A percentile compares a stretch with the other conserved stretches of the same genome.
Conservation (phyloP, 441 rosid genomes). For the Pelargonium australe region DNA sequence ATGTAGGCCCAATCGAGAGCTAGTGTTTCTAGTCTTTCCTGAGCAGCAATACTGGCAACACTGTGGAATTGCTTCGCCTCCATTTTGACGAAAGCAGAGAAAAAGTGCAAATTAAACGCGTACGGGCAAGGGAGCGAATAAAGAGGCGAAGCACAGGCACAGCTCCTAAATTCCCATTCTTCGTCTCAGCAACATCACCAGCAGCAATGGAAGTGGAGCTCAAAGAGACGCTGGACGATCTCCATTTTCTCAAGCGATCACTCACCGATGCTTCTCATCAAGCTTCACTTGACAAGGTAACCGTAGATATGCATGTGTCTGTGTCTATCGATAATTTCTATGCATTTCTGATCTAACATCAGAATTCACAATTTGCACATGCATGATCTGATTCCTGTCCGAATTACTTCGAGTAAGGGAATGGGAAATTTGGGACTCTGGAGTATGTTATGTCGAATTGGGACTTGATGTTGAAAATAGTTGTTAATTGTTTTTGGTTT, state of each 20-base stretch:
- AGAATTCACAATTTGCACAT: background rate
- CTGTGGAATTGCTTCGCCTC: too few species aligned
- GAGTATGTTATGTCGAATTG: background rate
- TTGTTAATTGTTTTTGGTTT: background rate
- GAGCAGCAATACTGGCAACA: too few species aligned
- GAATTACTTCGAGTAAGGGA: background rate
- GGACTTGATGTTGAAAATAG: background rate
- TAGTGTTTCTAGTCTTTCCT: too few species aligned
- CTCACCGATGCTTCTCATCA: background rate
- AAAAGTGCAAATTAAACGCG: too few species aligned
- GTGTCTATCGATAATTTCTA: background rate
- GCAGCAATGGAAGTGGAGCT: slow-evolving; percentile 62
- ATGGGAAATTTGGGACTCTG: background rate
- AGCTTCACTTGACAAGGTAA: slow-evolving; percentile 15
- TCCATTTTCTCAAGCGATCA: slow-evolving; percentile 47
- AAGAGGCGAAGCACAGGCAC: too few species aligned
- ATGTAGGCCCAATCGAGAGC: too few species aligned
- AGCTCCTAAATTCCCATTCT: too few species aligned
- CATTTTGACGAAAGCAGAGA: too few species aligned
- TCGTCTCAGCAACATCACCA: too few species aligned
- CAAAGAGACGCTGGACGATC: slow-evolving; percentile 53
- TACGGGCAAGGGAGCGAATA: too few species aligned
- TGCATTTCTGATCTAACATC: background rate
- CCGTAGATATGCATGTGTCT: slow-evolving; percentile 21
- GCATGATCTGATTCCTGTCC: background rate